Evolutionary conservation across 2,329 filamentous ascomycete species (phyloP), one percentile per base, ranked within the genome.

Genomic region (Zalaria obscura): DNA sequence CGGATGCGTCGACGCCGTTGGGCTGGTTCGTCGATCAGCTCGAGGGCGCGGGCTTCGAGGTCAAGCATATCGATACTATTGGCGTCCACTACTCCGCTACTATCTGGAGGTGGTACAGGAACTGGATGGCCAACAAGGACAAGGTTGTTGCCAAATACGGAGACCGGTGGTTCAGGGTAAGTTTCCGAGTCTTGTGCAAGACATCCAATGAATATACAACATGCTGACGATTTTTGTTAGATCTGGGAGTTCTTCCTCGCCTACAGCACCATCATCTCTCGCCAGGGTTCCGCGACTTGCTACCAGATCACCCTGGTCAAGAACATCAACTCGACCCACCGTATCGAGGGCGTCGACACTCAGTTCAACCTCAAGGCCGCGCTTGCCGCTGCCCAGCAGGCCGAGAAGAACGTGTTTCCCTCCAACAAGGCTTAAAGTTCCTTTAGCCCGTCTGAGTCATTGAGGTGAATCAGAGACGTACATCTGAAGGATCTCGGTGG

Each of bases 41-140:
- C 18, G 91, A 98, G 69, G 79, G 75, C 43, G 81, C 83, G 48
- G 86, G 86, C 32, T 93, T 86, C 55, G 91, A 96, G 65, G 69
- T 96, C 62, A 96, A 95, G 79, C 70, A 71, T 52, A 68, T 94
- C 49, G 91, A 98, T 62, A 96, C 89, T 36, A 76, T 96, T 54
- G 89, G 91, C 57, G 86, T 96, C 35, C 91, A 96, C 71, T 96
- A 95, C 69, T 93, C 86, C 39, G 87, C 87, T 40, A 96, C 91
- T 27, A 70, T 98, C 48, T 96, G 91, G 91, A 77, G 84, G 59
- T 96, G 91, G 91, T 96, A 96, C 72, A 76, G 91, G 51, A 96
- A 96, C 75, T 96, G 91, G 91, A 75, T 95, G 62, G 86, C 72
- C 65, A 96, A 96, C 74, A 72, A 75, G 52, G 85, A 93, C 45